Base-by-base conservation (phyloP, 805 yeast species). In the Dipodascopsis uninucleata region DNA sequence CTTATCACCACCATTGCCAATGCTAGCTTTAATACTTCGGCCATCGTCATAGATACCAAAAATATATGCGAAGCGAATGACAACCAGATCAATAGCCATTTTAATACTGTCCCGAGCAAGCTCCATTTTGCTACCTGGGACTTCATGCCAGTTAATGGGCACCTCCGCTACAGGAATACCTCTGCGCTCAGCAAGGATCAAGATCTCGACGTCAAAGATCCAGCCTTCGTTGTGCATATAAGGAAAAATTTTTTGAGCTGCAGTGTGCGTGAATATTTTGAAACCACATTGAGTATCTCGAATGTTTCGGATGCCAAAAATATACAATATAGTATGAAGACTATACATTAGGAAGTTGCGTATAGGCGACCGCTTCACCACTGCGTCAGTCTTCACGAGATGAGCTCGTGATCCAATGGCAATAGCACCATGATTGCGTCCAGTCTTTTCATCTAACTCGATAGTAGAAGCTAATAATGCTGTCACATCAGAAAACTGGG, bases 241-340 rank as follows among this genome's bases (percentile, higher is more conserved):
- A 1, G 97, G 96, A 64, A 88, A 87, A 33, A 93, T 85, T 41
- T 59, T 58, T 14, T 58, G 60, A 20, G 81, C 75, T 0, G 96
- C 82, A 6, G 72, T 68, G 49, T 79, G 76, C 56, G 90, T 85
- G 66, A 90, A 93, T 64, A 93, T 68, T 65, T 93, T 93, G 70
- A 93, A 93, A 2, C 98, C 98, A 69, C 98, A 93, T 69, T 93
- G 98, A 8, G 98, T 93, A 65, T 93, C 98, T 49, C 82, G 78
- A 49, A 93, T 79, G 4, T 79, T 74, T 55, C 95, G 74, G 36
- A 93, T 85, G 12, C 98, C 98, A 69, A 93, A 90, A 5, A 89
- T 69, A 60, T 69, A 93, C 23, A 93, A 90, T 56, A 93, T 71
- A 2, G 87, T 71, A 63, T 93, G 97, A 51, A 93, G 74, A 5